These are phyloP conservation scores for Nymphaea colorata DNA, from an alignment of 164 flowering plant species.

Conservation along the genomic window DNA sequence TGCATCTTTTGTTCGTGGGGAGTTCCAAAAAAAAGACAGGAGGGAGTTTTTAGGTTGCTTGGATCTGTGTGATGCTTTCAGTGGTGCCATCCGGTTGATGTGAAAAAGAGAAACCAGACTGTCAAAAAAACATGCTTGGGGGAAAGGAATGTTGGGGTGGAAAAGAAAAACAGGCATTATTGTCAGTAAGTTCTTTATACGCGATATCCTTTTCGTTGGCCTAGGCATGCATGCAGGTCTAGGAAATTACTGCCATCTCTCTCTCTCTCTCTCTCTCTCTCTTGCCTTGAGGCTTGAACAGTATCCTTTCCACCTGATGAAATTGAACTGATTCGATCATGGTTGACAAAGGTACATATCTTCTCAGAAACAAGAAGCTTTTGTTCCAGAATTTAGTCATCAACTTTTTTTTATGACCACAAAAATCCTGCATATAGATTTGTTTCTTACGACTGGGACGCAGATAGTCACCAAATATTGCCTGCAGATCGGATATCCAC, in stretches of 20 bases:
- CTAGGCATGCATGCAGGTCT: conserved; percentile 7
- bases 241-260: not conserved
- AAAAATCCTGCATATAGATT: not conserved
- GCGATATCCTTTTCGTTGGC: conserved; percentile 2
- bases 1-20: conserved; percentile 1
- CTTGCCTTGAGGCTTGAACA: not conserved
- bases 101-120: conserved; percentile 60
- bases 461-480: too few species aligned
- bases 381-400: not conserved
- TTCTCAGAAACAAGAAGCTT: not conserved
- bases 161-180: conserved; percentile 26
- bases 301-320: too few species aligned
- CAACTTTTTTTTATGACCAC: not conserved
- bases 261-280: not conserved
- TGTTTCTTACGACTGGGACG: too few species aligned
- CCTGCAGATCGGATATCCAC: too few species aligned
- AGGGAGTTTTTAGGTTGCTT: conserved; percentile 6
- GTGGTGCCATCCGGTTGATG: conserved; percentile 19
- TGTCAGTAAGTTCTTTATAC: conserved; percentile 24
- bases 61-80: not conserved
- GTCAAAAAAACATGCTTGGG: conserved; percentile 57
- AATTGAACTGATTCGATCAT: too few species aligned
- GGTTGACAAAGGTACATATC: not conserved
- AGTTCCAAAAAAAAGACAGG: conserved; percentile 29
- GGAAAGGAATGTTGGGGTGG: conserved; percentile 22